Evolutionary conservation across 495 filamentous ascomycete species (phyloP).

Genomic region (Penicillium salamii): DNA sequence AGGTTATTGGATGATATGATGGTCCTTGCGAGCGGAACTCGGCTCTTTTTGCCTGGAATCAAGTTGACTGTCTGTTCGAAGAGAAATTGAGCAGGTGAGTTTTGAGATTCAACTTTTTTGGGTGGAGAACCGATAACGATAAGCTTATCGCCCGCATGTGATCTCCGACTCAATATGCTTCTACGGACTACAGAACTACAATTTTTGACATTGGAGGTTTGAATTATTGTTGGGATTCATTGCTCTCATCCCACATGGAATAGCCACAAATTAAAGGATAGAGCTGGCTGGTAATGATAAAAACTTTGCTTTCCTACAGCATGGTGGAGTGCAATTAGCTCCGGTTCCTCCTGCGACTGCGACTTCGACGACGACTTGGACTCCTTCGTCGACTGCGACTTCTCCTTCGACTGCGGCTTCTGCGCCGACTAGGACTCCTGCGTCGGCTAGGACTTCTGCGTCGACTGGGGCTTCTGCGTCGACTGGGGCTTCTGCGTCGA

Average conservation of each 20-base stretch:
- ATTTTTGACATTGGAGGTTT: no score
- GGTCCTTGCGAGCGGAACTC: no score
- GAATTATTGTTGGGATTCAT: no score
- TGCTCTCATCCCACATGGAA: no score
- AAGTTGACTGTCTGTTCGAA: neutral
- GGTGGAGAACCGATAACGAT: slow-evolving; percentile 21
- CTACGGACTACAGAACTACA: no score
- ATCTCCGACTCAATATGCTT: neutral
- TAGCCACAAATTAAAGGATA: no score
- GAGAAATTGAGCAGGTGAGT: slow-evolving; percentile 11
- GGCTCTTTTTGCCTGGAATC: no score
- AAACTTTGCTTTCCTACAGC: no score
- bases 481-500: slow-evolving; percentile 14
- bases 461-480: slow-evolving; percentile 10
- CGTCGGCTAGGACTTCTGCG: slow-evolving; percentile 9
- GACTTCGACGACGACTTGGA: slow-evolving; percentile 14
- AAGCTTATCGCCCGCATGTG: slow-evolving; percentile 10
- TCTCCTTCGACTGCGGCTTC: slow-evolving; percentile 11
- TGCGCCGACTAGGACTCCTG: slow-evolving; percentile 14
- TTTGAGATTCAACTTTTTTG: slow-evolving; percentile 26
- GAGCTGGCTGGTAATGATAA: no score
- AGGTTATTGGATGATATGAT: no score
- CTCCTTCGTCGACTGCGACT: slow-evolving; percentile 13
- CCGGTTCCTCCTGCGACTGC: slow-evolving; percentile 6
- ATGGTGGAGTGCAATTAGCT: slow-evolving; percentile 1